Conservation (phyloP, 495 filamentous ascomycete genomes). For the Extremus antarcticus region DNA sequence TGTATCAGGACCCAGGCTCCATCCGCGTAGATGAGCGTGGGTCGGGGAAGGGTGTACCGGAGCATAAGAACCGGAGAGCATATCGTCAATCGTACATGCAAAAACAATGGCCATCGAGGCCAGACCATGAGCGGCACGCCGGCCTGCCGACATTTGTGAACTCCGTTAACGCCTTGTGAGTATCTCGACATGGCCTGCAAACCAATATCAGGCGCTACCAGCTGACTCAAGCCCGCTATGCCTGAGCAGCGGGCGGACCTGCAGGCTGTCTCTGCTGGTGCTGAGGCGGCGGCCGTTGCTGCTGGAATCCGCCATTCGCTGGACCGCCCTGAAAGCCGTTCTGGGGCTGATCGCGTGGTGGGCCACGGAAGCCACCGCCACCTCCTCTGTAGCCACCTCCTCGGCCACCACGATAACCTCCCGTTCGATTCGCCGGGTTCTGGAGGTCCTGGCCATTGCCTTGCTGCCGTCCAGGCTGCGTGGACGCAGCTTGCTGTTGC, state of each 20-base stretch:
- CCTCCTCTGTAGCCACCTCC: slow-evolving; percentile 12
- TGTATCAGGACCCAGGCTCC: background rate
- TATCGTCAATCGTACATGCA: slow-evolving; percentile 12
- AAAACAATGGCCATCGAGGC: background rate
- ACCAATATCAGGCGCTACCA: background rate
- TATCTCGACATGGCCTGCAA: slow-evolving; percentile 2
- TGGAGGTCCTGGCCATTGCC: slow-evolving; percentile 19
- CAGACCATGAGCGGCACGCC: slow-evolving; percentile 10
- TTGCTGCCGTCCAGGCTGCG: slow-evolving; percentile 15
- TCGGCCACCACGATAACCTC: slow-evolving; percentile 13
- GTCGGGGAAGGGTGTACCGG: slow-evolving; percentile 1
- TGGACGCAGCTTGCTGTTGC: slow-evolving; percentile 6
- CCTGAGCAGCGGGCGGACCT: slow-evolving; percentile 13
- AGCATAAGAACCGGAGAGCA: slow-evolving; percentile 12
- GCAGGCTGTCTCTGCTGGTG: slow-evolving; percentile 3
- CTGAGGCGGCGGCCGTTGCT: slow-evolving; percentile 8
- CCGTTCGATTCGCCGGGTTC: slow-evolving; percentile 18
- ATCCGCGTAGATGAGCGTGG: no score
- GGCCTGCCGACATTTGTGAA: slow-evolving; percentile 4
- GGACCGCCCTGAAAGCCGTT: slow-evolving; percentile 11
- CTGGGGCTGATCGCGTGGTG: slow-evolving; percentile 13
- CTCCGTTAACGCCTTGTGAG: slow-evolving; percentile 10
- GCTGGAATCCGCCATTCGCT: slow-evolving; percentile 1
- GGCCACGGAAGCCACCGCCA: slow-evolving; percentile 9
- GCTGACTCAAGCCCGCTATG: slow-evolving; percentile 6